Evolutionary conservation across 2,329 filamentous ascomycete genomes (phyloP).

Genomic region (Fusarium sp.): DNA sequence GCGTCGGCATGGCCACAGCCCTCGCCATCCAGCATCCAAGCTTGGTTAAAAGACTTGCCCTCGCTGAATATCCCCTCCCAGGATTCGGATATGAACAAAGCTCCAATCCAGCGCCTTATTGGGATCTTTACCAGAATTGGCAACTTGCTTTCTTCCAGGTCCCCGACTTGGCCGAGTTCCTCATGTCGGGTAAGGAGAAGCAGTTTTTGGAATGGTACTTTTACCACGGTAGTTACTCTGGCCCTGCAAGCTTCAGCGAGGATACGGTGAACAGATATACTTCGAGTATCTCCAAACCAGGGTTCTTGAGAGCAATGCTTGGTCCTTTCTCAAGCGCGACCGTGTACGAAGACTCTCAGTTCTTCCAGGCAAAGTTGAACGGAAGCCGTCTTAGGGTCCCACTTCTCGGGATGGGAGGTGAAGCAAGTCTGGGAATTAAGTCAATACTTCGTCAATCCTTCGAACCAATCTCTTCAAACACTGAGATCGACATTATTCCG

Average conservation of each 20-base stretch:
- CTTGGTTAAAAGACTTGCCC: slow-evolving; percentile 48
- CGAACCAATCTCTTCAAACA: slow-evolving; percentile 15
- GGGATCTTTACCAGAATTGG: slow-evolving; percentile 54
- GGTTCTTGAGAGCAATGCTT: slow-evolving; percentile 54
- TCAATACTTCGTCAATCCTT: slow-evolving; percentile 2
- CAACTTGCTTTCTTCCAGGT: slow-evolving; percentile 59
- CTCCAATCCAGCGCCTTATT: slow-evolving; percentile 45
- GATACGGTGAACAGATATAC: slow-evolving; percentile 53
- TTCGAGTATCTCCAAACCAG: slow-evolving; percentile 54
- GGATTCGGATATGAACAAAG: slow-evolving; percentile 53
- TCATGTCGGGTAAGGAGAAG: slow-evolving; percentile 55
- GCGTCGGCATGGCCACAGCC: slow-evolving; percentile 53
- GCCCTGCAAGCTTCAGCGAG: slow-evolving; percentile 49
- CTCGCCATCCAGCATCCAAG: slow-evolving; percentile 51
- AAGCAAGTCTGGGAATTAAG: slow-evolving; percentile 38
- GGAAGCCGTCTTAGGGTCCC: slow-evolving; percentile 22
- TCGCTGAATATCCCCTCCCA: slow-evolving; percentile 54
- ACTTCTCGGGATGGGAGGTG: slow-evolving; percentile 40
- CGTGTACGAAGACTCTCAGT: slow-evolving; percentile 47
- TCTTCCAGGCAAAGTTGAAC: slow-evolving; percentile 48
- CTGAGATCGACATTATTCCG: slow-evolving; percentile 36
- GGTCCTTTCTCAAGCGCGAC: slow-evolving; percentile 48
- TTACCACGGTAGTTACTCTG: slow-evolving; percentile 56
- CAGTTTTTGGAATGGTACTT: slow-evolving; percentile 59
- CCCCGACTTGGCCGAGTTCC: slow-evolving; percentile 57